Evolutionary conservation across 306 rosid genomes (phyloP), one percentile per base, ranked within the genome.

Genomic region (Lathyrus aphaca): DNA sequence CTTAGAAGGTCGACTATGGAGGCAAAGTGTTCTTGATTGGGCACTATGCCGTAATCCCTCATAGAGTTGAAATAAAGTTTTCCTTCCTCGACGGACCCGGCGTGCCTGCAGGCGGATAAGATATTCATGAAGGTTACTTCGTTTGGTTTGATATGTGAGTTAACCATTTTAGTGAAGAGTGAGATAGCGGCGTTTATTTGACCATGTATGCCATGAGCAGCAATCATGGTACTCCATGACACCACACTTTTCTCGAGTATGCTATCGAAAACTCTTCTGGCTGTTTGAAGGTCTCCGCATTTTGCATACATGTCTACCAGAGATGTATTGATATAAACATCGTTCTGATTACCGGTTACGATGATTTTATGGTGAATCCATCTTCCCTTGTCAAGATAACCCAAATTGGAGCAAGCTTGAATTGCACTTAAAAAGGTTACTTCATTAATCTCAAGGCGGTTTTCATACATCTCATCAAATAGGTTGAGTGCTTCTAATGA

Each of bases 161-260:
- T 82, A 54, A 88, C 60, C 96, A 93, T 88, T 67, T 72, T 71
- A 4, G 45, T 78, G 69, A 90, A 90, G 72, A 93, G 83, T 68
- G 81, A 81, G 70, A 66, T 68, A 19, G 92, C 96, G 30, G 63
- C 82, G 65, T 29, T 57, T 17, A 86, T 76, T 75, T 72, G 85
- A 38, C 98, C 98, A 40, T 93, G 93, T 39, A 85, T 76, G 50
- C 97, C 98, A 55, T 88, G 91, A 21, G 90, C 92, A 16, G 88
- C 86, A 74, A 93, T 87, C 96, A 93, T 87, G 70, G 85, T 43
- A 78, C 91, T 90, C 98, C 98, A 93, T 37, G 98, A 86, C 29
- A 90, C 98, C 59, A 86, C 83, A 13, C 84, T 90, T 75, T 85
- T 85, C 73, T 86, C 91, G 0, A 83, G 64, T 84, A 90, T 88